Base-by-base conservation (phyloP, 768 basidiomycete genomes). In the Tylopilus sp. region DNA sequence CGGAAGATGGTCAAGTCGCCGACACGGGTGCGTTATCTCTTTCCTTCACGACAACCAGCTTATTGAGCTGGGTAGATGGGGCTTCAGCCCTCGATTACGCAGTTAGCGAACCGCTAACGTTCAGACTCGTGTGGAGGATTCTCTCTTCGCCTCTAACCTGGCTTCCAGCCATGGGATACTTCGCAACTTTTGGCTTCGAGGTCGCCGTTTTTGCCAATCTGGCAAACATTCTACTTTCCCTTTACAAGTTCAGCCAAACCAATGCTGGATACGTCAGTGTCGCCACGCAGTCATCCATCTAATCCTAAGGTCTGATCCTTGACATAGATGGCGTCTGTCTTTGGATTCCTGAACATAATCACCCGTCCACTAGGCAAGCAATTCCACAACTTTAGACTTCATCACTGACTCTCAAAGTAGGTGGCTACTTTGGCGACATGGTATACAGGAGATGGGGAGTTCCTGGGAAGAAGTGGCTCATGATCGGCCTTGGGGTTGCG, bases 1-100 rank as follows among this genome's bases (percentile, higher is more conserved):
- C 56, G 28, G 50, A 25, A 19, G 58, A 59, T 25, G 16, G 59
- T 9, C 58, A 64, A 6, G 62, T 65, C 34, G 56, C 50, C 21
- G 44, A 52, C 21, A 9, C 6, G 21, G 38, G 50, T 52, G 29
- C 17, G 50, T 31, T 19, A 19, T 41, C 1, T 16, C 24, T n/a
- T 25, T 12, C 22, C 3, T 40, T 40, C 8, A 14, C 13, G 24
- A 37, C 24, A 14, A 16, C 14, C 22, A 11, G 6, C 26, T 24
- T 14, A 24, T 40, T 13, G 21, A 41, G 13, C 24, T 25, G 24
- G 17, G 19, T 56, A 56, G 70, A 56, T 2, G 37, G 69, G 41
- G 52, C 46, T 31, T 52, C 52, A 28, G 52, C 24, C 14, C 45
- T 52, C 10, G 52, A 52, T 40, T 31, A 40, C 30, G 52, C 52